Conservation (phyloP, 2,329 filamentous ascomycete genomes). For the Exophiala oligosperma region DNA sequence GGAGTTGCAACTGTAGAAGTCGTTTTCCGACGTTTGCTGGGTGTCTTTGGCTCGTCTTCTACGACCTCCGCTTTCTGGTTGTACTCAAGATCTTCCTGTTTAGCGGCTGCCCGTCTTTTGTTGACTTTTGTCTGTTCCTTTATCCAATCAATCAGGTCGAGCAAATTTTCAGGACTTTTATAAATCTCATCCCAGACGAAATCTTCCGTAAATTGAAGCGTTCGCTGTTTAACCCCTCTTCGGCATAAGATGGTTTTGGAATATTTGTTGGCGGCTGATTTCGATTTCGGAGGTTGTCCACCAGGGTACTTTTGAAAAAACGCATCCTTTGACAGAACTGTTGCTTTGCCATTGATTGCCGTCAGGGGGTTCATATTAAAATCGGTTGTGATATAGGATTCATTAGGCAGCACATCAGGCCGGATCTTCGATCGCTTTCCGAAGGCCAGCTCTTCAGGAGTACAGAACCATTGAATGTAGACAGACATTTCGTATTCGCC, state of each 20-base stretch:
- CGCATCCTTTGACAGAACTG: constrained; percentile 68
- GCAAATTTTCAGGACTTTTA: constrained; percentile 63
- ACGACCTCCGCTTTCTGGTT: constrained; percentile 32
- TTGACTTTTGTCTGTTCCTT: constrained; percentile 68
- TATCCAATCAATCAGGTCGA: constrained; percentile 65
- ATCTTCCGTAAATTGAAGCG: constrained; percentile 87
- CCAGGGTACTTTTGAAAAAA: constrained; percentile 72
- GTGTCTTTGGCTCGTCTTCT: constrained; percentile 49
- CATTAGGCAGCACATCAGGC: constrained; percentile 78
- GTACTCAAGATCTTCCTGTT: constrained; percentile 25
- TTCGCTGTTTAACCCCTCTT: constrained; percentile 83
- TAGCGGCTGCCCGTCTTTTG: constrained; percentile 17
- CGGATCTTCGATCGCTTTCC: constrained; percentile 63
- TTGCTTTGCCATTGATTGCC: constrained; percentile 88
- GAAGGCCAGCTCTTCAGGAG: constrained; percentile 74
- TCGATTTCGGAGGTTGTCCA: constrained; percentile 69
- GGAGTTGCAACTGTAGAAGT: constrained; percentile 45
- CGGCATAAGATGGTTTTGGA: constrained; percentile 90
- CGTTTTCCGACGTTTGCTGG: constrained; percentile 56
- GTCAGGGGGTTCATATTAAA: constrained; percentile 84
- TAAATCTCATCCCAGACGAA: constrained; percentile 90
- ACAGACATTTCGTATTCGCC: constrained; percentile 71
- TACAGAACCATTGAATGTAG: constrained; percentile 90
- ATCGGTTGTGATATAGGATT: constrained; percentile 85
- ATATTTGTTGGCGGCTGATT: constrained; percentile 62